Percentiles rank a stretch among this genome's conserved stretches.
Evolutionary conservation across 129 eudicot species (phyloP).

Genomic region (Flaveria linearis): DNA sequence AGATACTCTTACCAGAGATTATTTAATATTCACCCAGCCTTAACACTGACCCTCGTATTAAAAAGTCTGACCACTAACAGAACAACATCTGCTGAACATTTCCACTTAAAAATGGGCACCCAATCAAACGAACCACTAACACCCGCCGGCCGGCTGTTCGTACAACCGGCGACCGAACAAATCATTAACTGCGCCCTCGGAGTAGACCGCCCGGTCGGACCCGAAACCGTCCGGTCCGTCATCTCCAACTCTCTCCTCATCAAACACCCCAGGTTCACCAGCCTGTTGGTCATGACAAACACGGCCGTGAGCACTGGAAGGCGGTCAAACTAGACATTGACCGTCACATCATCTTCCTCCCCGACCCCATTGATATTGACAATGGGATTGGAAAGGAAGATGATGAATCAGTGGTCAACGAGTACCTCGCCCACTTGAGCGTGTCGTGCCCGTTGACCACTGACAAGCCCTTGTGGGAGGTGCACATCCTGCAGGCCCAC

Average conservation of each 20-base stretch:
- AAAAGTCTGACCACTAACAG: background rate
- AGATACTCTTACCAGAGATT: too few species aligned
- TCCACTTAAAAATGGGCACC: background rate
- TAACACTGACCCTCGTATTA: background rate
- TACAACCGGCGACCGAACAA: constrained; percentile 49
- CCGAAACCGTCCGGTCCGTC: constrained; percentile 37
- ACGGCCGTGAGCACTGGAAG: constrained; percentile 53
- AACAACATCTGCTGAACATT: background rate
- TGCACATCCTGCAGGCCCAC: constrained; percentile 61
- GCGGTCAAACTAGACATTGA: constrained; percentile 47
- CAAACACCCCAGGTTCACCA: constrained; percentile 69
- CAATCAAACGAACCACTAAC: constrained; percentile 55
- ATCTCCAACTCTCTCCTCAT: constrained; percentile 45
- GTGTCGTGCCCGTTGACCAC: constrained; percentile 63
- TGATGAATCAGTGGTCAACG: constrained; percentile 55
- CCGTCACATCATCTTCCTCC: constrained; percentile 49
- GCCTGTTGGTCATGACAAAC: constrained; percentile 48
- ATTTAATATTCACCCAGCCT: too few species aligned
- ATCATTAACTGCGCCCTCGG: constrained; percentile 59
- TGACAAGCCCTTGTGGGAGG: constrained; percentile 85
- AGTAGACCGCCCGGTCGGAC: constrained; percentile 37
- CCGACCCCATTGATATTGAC: constrained; percentile 19
- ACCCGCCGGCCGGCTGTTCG: constrained; percentile 70
- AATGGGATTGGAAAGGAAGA: background rate
- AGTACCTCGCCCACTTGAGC: constrained; percentile 59